Evolutionary conservation across 352 stramenopile genomes (phyloP).

Genomic region (Peronosclerospora sorghi): DNA sequence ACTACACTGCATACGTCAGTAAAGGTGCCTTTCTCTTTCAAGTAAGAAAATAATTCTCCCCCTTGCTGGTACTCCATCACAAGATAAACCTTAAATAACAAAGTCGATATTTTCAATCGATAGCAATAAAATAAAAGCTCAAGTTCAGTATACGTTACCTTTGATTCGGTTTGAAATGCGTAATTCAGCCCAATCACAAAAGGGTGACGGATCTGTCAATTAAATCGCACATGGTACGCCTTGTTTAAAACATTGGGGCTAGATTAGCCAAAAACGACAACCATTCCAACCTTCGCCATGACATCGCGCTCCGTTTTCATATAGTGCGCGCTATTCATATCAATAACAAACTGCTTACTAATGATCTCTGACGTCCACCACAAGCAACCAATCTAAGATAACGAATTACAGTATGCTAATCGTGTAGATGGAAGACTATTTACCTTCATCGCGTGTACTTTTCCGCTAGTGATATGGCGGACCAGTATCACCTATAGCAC

Average conservation of each 20-base stretch:
- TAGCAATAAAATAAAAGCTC: not conserved
- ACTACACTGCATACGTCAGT: slow-evolving; percentile 27
- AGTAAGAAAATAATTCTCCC: slow-evolving; percentile 70
- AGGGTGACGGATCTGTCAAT: slow-evolving; percentile 53
- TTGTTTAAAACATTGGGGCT: not conserved
- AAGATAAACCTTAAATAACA: slow-evolving; percentile 43
- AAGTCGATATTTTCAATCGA: not conserved
- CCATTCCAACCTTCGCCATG: slow-evolving; percentile 55
- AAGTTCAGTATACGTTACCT: slow-evolving; percentile 21
- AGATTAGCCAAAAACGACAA: not conserved
- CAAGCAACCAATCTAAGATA: not conserved
- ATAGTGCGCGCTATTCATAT: slow-evolving; percentile 67
- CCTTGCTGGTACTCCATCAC: slow-evolving; percentile 76
- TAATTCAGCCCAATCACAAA: slow-evolving; percentile 75
- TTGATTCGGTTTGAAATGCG: slow-evolving; percentile 77
- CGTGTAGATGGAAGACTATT: not conserved
- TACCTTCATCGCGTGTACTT: slow-evolving; percentile 79
- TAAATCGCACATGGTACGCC: not conserved
- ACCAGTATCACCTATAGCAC: slow-evolving; percentile 57
- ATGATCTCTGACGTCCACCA: slow-evolving; percentile 49
- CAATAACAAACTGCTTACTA: slow-evolving; percentile 72
- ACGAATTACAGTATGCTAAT: not conserved
- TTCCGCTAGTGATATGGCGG: slow-evolving; percentile 37
- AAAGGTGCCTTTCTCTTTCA: slow-evolving; percentile 57
- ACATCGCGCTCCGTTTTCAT: slow-evolving; percentile 78